Conservation (phyloP, 306 rosid species). For the Sicyos edulis region DNA sequence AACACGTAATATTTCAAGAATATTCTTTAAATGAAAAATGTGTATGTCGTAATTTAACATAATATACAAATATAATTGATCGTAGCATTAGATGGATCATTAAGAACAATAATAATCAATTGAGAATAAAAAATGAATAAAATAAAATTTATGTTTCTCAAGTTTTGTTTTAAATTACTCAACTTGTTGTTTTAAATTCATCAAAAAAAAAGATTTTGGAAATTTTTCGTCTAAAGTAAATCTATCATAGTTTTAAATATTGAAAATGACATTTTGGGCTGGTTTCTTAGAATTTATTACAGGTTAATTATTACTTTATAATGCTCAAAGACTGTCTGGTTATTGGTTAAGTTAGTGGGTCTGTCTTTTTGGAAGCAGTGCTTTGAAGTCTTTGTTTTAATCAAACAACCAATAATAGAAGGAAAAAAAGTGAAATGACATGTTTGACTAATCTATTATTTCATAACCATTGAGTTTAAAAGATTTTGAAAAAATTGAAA, state of each 20-base stretch:
- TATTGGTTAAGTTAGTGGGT: constrained; percentile 12
- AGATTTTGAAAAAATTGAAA: too few species aligned
- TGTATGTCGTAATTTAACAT: too few species aligned
- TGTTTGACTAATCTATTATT: neutral
- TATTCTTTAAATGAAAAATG: too few species aligned
- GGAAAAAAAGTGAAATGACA: neutral
- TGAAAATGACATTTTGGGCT: neutral
- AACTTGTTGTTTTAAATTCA: neutral
- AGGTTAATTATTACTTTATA: constrained; percentile 6
- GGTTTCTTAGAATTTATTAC: neutral
- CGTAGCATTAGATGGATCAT: too few species aligned
- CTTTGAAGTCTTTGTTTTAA: constrained; percentile 14
- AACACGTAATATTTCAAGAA: too few species aligned
- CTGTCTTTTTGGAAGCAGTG: constrained; percentile 2
- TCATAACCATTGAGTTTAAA: neutral
- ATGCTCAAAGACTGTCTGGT: neutral
- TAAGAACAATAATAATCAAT: too few species aligned
- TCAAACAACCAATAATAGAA: neutral
- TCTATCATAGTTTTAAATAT: neutral
- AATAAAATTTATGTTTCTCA: too few species aligned
- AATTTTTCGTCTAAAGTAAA: neutral
- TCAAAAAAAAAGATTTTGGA: neutral
- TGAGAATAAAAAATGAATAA: too few species aligned
- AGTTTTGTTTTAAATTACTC: too few species aligned
- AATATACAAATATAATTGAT: too few species aligned